Base-by-base conservation (phyloP, 345 rosid species). In the Nephelium lappaceum region DNA sequence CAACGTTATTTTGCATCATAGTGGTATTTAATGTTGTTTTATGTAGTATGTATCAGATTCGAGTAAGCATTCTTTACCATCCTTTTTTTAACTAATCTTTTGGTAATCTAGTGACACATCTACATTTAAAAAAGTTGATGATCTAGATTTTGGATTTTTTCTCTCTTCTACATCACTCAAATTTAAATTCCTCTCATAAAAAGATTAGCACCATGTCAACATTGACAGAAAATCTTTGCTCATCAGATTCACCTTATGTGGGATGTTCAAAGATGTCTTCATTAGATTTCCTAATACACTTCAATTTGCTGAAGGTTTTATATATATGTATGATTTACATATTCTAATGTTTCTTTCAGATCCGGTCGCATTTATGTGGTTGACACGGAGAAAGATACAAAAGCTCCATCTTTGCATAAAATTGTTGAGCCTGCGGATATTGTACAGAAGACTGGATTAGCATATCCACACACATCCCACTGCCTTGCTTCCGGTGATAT, bases 381-480 rank as follows among this genome's bases (percentile, higher is more conserved):
- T 31, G 93, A 95, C 74, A 90, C 93, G 8, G 74, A 61, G 63
- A 89, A 83, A 77, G 83, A 95, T 82, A 95, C 94, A 0, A 91
- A 42, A 69, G 95, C 95, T 23, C 98, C 98, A 41, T 82, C 93
- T 67, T 70, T 95, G 81, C 92, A 95, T 81, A 93, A 95, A 86
- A 89, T 84, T 81, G 95, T 95, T 5, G 92, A 93, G 55, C 84
- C 95, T 64, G 73, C 84, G 18, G 93, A 92, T 65, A 89, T 92
- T 63, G 45, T 86, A 14, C 74, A 82, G 67, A 95, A 92, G 87
- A 95, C 98, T 2, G 97, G 98, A 67, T 87, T 95, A 38, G 95
- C 95, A 2, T 93, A 79, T 84, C 98, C 98, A 27, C 99, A 95
- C 87, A 95, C 99, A 8, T 83, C 97, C 11, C 99, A 95, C 85